These are phyloP conservation scores for Platanthera guangdongensis DNA, from an alignment of 106 monocot genomes.

Conservation along the genomic window DNA sequence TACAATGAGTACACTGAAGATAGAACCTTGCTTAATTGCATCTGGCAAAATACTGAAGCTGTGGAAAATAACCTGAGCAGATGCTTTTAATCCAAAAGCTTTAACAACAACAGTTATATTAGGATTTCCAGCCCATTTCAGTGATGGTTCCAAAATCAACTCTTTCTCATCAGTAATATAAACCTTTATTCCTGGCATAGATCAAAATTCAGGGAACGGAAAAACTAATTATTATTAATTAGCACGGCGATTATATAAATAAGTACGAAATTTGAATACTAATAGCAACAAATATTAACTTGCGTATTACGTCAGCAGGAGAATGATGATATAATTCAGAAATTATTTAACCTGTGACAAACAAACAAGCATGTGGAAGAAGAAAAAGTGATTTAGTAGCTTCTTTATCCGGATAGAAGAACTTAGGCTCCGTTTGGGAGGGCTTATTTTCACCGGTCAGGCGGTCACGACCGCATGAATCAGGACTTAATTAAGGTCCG, in stretches of 20 bases:
- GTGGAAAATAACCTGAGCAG: constrained; percentile 19
- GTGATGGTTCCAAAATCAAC: constrained; percentile 47
- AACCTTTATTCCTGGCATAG: constrained; percentile 31
- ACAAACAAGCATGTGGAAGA: too few species aligned
- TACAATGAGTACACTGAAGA: not conserved
- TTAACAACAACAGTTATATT: constrained; percentile 35
- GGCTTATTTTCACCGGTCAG: too few species aligned
- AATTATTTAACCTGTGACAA: too few species aligned
- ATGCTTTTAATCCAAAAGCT: constrained; percentile 44
- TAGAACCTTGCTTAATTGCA: not conserved
- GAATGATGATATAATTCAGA: too few species aligned
- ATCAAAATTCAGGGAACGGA: not conserved
- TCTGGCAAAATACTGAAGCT: not conserved
- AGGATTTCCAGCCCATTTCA: constrained; percentile 63
- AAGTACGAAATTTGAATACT: not conserved
- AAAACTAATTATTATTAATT: not conserved
- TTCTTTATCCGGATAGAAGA: too few species aligned
- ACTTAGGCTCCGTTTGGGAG: too few species aligned
- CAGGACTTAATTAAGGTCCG: too few species aligned
- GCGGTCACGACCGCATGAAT: too few species aligned
- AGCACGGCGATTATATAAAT: not conserved
- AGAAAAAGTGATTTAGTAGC: too few species aligned
- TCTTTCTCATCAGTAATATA: constrained; percentile 34
- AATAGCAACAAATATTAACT: not conserved
- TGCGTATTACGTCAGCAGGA: too few species aligned